phyloP scores from a whole-genome alignment of 108 stramenopile genomes.

The Nitzschia sp. region DNA sequence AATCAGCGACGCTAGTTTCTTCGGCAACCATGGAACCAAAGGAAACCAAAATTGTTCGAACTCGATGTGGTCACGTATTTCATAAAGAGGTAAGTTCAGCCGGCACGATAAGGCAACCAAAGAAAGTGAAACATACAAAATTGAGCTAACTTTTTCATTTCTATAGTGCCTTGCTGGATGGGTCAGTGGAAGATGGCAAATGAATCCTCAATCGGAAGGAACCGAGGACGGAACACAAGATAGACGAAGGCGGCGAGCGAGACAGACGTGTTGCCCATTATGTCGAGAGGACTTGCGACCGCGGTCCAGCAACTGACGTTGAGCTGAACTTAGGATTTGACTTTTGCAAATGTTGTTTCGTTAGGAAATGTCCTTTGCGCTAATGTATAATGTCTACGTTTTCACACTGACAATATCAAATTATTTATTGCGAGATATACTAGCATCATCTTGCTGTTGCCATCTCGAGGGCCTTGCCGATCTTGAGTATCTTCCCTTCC shows the following conservation, averaged over 20 bases:
- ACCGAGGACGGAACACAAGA: slow-evolving; percentile 16
- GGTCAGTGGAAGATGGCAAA: slow-evolving; percentile 61
- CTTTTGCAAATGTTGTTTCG: not conserved
- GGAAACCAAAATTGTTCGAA: slow-evolving; percentile 43
- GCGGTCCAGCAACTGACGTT: too few species aligned
- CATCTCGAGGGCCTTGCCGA: slow-evolving; percentile 36
- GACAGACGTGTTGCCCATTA: slow-evolving; percentile 57
- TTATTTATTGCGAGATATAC: not conserved
- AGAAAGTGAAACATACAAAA: too few species aligned
- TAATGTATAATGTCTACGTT: too few species aligned
- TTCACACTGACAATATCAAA: too few species aligned
- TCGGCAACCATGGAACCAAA: not conserved
- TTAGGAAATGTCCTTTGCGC: not conserved
- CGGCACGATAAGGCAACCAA: too few species aligned
- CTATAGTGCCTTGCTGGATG: slow-evolving; percentile 48
- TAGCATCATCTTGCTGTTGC: not conserved
- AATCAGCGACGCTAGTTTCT: not conserved
- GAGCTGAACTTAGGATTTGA: too few species aligned
- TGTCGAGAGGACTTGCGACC: slow-evolving; percentile 57
- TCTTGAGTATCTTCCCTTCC: slow-evolving; percentile 47
- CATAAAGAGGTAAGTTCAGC: slow-evolving; percentile 37
- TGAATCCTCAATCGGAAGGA: slow-evolving; percentile 10
- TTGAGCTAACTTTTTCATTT: not conserved
- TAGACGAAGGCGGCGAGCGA: slow-evolving; percentile 32
- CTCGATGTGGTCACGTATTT: slow-evolving; percentile 60